Base-by-base conservation (phyloP, 2,329 filamentous ascomycete genomes). In the Monascus ruber region DNA sequence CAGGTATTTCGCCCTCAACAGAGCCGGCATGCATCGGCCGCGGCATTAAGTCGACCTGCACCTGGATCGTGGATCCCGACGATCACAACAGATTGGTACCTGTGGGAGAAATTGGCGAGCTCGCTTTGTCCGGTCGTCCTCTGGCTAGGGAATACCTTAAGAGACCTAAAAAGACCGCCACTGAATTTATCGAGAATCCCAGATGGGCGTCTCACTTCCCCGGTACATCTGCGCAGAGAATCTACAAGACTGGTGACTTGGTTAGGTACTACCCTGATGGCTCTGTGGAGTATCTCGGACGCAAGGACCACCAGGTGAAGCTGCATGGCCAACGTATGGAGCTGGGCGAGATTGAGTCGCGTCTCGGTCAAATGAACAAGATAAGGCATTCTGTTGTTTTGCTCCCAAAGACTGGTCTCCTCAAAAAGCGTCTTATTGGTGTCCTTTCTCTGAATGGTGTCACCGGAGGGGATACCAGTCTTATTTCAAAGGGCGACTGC, bases 221-320 rank as follows among this genome's bases (percentile, higher is more conserved):
- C 1, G 25, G 40, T 0, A 32, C 42, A 4, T 32, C 41, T 1
- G 42, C 47, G 2, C 42, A 46, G 1, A 34, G 52, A 34, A 50
- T 57, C 24, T 59, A 60, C 43, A 47, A 50, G 31, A 60, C 55
- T 17, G 57, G 56, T 4, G 57, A 60, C 42, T 49, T 60, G 4
- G 55, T 51, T 32, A 48, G 50, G 26, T 60, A 59, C 38, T 55
- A 54, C 34, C 37, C 53, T 1, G 53, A 64, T 42, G 62, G 62
- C 1, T 57, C 55, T 4, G 40, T 60, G 5, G 47, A 55, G 31
- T 58, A 56, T 38, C 48, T 79, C 24, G 76, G 77, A 5, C 71
- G 81, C 33, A 79, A 77, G 48, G 79, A 83, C 45, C 71, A 73
- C 33, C 79, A 79, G 53, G 74, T 81, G 42, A 83, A 85, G 54